phyloP scores from a whole-genome alignment of 1,139 yeast species.

The Ashbya aceris region DNA sequence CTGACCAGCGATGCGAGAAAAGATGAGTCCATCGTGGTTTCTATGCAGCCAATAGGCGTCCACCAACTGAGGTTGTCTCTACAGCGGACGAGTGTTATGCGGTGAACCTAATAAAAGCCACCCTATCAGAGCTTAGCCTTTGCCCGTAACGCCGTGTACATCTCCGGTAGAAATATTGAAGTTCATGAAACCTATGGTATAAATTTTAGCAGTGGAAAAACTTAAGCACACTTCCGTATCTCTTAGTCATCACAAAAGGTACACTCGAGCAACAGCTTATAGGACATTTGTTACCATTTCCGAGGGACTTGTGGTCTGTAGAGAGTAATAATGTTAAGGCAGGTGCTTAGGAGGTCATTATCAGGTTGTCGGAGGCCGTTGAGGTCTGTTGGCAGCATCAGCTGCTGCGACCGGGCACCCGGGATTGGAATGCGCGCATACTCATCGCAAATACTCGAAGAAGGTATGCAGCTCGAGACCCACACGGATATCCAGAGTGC shows the following conservation, averaged over 20 bases:
- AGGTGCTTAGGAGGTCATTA: neutral
- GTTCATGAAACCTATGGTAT: too few relatives aligned
- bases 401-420: neutral
- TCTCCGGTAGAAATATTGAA: too few relatives aligned
- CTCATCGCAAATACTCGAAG: slow-evolving; percentile 20
- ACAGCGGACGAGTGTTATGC: too few relatives aligned
- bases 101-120: too few relatives aligned
- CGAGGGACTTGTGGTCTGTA: neutral
- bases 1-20: slow-evolving; percentile 36
- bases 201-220: neutral
- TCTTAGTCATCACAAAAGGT: too few relatives aligned
- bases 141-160: too few relatives aligned
- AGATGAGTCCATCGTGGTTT: slow-evolving; percentile 8
- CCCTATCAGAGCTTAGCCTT: too few relatives aligned
- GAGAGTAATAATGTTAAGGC: neutral
- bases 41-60: too few relatives aligned
- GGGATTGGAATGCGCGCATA: slow-evolving; percentile 1
- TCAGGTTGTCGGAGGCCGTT: neutral
- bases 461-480: slow-evolving; percentile 24
- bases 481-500: slow-evolving; percentile 29
- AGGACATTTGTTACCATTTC: too few relatives aligned
- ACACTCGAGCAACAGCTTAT: too few relatives aligned
- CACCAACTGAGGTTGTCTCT: too few relatives aligned
- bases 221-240: neutral
- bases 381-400: neutral